These are phyloP conservation scores for Trichophyton benhamiae DNA, from an alignment of 2,329 filamentous ascomycete species.

Conservation along the genomic window DNA sequence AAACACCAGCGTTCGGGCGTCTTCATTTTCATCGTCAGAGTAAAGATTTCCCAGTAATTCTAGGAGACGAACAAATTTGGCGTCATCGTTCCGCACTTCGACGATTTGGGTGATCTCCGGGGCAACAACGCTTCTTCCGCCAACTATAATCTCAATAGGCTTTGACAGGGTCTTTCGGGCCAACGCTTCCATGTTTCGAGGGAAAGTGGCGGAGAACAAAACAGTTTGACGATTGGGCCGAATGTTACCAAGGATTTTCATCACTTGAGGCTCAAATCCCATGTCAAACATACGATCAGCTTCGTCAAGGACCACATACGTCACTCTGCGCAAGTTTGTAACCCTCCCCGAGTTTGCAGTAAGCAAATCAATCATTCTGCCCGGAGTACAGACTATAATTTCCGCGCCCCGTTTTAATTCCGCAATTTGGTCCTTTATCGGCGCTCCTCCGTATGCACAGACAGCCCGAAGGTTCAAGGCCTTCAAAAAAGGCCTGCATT, in stretches of 20 bases:
- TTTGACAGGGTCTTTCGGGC: slow-evolving; percentile 78
- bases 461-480: slow-evolving; percentile 73
- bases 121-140: slow-evolving; percentile 60
- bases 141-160: slow-evolving; percentile 84
- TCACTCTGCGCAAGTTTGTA: slow-evolving; percentile 77
- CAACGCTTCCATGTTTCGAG: slow-evolving; percentile 77
- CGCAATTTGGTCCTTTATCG: slow-evolving; percentile 95
- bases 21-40: slow-evolving; percentile 60
- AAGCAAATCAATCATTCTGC: slow-evolving; percentile 87
- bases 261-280: slow-evolving; percentile 97
- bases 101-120: slow-evolving; percentile 79
- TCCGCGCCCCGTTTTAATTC: slow-evolving; percentile 91
- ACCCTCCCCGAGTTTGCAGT: slow-evolving; percentile 90
- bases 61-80: slow-evolving; percentile 73
- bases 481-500: slow-evolving; percentile 89
- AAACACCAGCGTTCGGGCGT: slow-evolving; percentile 80
- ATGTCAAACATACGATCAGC: slow-evolving; percentile 99
- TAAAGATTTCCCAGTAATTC: slow-evolving; percentile 81
- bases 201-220: slow-evolving; percentile 93
- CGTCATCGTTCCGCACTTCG: slow-evolving; percentile 68
- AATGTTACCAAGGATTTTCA: slow-evolving; percentile 88
- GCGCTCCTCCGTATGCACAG: slow-evolving; percentile 86
- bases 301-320: slow-evolving; percentile 91
- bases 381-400: slow-evolving; percentile 88
- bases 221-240: slow-evolving; percentile 88